Base-by-base conservation (phyloP, 2,329 filamentous ascomycete species). In the Hypoxylon sp. region DNA sequence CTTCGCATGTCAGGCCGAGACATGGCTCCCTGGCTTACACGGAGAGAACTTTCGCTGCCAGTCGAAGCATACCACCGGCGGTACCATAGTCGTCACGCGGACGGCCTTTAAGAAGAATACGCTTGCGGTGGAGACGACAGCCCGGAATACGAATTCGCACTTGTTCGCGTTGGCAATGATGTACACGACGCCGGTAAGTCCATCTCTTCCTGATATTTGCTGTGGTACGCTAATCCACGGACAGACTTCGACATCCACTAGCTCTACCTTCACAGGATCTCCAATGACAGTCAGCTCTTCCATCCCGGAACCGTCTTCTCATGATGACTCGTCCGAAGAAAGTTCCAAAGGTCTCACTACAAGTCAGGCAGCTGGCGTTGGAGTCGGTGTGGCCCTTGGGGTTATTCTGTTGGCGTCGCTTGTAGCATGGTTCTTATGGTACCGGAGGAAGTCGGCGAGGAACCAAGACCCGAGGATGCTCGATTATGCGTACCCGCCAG, bases 91-190 rank as follows among this genome's bases (percentile, higher is more conserved):
- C 18, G 40, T 67, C 27, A 66, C 62, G 13, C 40, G 38, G 23
- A 62, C 63, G 4, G 49, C 58, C 21, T 48, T 67, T 13, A 21
- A 10, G 13, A 5, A 26, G 15, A 56, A 56, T 48, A 45, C 46
- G 6, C 13, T 51, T 9, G 18, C 9, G 0, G 17, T 51, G 4
- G 52, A 48, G 47, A 47, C 40, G 33, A 41, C 49, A 47, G 15
- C 6, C 4, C 33, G 31, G 20, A 38, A 15, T 8, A 43, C 43
- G 3, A 15, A 43, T 8, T 38, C 47, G 29, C 66, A 67, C 27
- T 38, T 67, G 5, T 57, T 59, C 38, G 66, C 66, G 9, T 24
- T 67, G 11, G 64, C 58, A 6, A 40, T 67, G 29, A 53, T 67
- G 35, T 67, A 65, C 48, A 60, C 60, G 21, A 48, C 55, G 40